Base-by-base conservation (phyloP, 2,329 filamentous ascomycete species). In the Purpureocillium takamizusanense region DNA sequence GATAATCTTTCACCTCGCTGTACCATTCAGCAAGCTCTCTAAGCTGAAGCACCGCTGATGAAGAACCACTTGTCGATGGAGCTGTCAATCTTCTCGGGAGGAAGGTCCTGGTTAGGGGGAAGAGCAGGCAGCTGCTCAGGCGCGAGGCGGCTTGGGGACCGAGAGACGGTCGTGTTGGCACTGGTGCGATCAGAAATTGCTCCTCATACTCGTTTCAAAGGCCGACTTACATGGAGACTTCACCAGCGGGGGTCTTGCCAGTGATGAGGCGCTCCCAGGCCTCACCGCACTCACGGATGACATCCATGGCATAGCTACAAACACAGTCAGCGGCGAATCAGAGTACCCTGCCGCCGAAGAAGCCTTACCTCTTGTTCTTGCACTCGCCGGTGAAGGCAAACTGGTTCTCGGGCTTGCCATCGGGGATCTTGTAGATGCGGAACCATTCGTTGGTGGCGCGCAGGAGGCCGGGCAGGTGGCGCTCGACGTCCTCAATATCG, bases 21-120 rank as follows among this genome's bases (percentile, higher is more conserved):
- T 27, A 34, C 15, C 11, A 16, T 17, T 13, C 17, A 21, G 15
- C 18, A 39, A 34, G 25, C 23, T 21, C 42, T 54, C 70, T 85
- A 90, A 55, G 83, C 74, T 54, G 88, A 86, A 60, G 92, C 92
- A 67, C 92, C 92, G 65, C 88, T 95, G 69, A 98, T 98, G 81
- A 97, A 98, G 84, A 98, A 98, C 92, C 92, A 98, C 81, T 98
- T 98, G 80, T 98, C 92, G 61, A 97, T 95, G 67, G 83, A 94
- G 62, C 80, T 77, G 62, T 98, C 92, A 55, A 98, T 95, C 59
- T 90, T 89, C 50, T 83, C 90, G 44, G 92, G 80, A 40, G 76
- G 63, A 42, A 94, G 72, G 57, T 94, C 82, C 78, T 95, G 76
- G 68, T 85, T 73, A 47, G 76, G 59, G 44, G 88, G 86, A 51